Base-by-base conservation (phyloP, 1,284 basidiomycete species). In the Ceratobasidium sp. region DNA sequence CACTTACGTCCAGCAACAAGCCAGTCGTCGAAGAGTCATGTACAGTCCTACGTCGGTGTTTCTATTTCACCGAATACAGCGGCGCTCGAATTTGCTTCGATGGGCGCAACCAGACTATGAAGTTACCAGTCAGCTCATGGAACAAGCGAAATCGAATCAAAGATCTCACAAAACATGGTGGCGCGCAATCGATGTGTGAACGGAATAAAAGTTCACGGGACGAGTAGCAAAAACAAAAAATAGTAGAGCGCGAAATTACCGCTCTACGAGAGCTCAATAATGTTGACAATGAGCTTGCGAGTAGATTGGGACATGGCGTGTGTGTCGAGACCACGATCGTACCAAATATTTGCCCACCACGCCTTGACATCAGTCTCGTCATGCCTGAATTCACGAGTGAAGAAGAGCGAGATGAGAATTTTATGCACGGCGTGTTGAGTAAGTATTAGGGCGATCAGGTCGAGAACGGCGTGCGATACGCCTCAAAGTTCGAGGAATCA, bases 291-390 rank as follows among this genome's bases (percentile, higher is more conserved):
- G 82, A 91, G 97, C 89, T 97, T 94, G 85, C 96, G 94, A 79
- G 95, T 95, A 59, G 96, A 96, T 84, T 98, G 96, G 23, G 94
- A 96, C 89, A 96, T 93, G 59, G 92, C 94, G 84, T 96, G 93
- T 3, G 90, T 83, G 64, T 96, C 96, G 46, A 98, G 89, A 3
- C 95, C 96, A 69, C 96, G 93, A 75, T 95, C 96, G 84, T 96
- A 97, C 96, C 96, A 98, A 81, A 94, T 91, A 83, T 96, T 96
- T 57, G 96, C 97, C 96, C 96, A 98, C 96, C 96, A 98, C 10
- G 96, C 96, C 46, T 96, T 90, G 86, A n/a, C n/a, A n/a, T 98
- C 98, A 26, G 95, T 96, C 87, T 98, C 96, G 84, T 98, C 96
- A 83, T 97, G 95, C 87, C 98, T 98, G 90, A 97, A 97, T 86